A percentile compares a stretch with the other conserved stretches of the same genome.
Evolutionary conservation across 306 rosid genomes (phyloP).

Genomic region (Cucurbita pepo): DNA sequence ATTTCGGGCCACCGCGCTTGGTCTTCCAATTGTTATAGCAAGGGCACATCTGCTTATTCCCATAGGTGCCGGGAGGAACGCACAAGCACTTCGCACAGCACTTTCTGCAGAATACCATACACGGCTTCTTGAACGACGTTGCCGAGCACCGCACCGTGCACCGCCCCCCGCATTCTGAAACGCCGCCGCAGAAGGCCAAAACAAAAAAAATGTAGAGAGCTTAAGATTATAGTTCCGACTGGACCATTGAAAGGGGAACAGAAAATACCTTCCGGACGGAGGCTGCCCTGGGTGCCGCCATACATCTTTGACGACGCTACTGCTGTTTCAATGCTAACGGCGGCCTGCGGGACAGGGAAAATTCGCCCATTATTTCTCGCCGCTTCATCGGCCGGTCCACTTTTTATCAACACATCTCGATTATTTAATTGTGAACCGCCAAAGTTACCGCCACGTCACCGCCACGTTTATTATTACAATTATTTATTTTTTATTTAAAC

Average conservation of each 20-base stretch:
- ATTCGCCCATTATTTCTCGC: not conserved
- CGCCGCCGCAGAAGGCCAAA: not conserved
- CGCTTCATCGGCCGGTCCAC: not conserved
- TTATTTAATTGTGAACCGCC: not conserved
- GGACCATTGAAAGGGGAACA: no score
- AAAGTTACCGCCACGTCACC: not conserved
- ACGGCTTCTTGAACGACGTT: not conserved
- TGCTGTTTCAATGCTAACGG: not conserved
- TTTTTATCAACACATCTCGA: not conserved
- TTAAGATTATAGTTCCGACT: no score
- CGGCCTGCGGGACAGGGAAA: not conserved
- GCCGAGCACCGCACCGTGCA: not conserved
- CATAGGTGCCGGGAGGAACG: not conserved
- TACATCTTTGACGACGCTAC: not conserved
- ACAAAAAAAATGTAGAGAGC: no score
- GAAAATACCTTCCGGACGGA: not conserved
- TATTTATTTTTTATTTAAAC: no score
- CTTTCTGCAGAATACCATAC: not conserved
- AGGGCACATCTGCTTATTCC: slow-evolving; percentile 3
- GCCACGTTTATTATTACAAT: no score
- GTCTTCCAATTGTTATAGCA: slow-evolving; percentile 10
- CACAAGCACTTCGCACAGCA: slow-evolving; percentile 1
- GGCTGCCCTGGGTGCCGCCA: not conserved
- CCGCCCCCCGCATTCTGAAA: not conserved
- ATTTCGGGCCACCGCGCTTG: not conserved